Conservation (phyloP, 352 stramenopile species). For the Globisporangium sylvaticum region DNA sequence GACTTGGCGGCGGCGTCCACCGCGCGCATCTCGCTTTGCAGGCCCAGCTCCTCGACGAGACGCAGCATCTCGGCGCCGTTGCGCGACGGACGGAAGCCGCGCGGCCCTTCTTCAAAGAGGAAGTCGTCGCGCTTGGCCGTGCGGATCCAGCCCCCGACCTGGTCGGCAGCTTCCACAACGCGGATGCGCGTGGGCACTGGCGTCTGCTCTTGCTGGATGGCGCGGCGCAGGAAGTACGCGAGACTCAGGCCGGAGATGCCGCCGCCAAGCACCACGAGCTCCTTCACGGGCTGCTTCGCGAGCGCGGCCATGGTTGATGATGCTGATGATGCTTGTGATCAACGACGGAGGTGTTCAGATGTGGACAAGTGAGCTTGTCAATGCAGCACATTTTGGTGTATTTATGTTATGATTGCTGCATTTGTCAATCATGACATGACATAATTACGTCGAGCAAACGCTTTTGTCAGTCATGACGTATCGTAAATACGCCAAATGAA, state of each 20-base stretch:
- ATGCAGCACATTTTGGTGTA: background rate
- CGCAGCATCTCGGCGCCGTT: conserved; percentile 84
- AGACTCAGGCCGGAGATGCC: conserved; percentile 78
- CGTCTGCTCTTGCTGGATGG: conserved; percentile 21
- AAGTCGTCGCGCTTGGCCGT: conserved; percentile 56
- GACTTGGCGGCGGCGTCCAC: conserved; percentile 57
- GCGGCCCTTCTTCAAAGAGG: conserved; percentile 80
- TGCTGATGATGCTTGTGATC: background rate
- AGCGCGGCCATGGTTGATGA: background rate
- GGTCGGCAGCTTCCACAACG: conserved; percentile 56
- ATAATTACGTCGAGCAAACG: too few species aligned
- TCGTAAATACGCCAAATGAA: too few species aligned
- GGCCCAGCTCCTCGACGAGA: conserved; percentile 71
- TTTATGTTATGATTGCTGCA: background rate
- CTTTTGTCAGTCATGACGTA: too few species aligned
- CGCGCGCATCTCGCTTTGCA: conserved; percentile 61
- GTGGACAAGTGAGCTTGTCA: background rate
- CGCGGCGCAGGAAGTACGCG: conserved; percentile 70
- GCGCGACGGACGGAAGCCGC: conserved; percentile 79
- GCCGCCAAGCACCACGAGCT: conserved; percentile 80
- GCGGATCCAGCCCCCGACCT: conserved; percentile 65
- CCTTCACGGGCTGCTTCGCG: conserved; percentile 15
- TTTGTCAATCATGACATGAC: too few species aligned
- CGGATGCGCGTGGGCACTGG: conserved; percentile 38
- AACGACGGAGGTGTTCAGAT: background rate